Conservation (phyloP, 352 stramenopile species). For the Phytopythium vexans region DNA sequence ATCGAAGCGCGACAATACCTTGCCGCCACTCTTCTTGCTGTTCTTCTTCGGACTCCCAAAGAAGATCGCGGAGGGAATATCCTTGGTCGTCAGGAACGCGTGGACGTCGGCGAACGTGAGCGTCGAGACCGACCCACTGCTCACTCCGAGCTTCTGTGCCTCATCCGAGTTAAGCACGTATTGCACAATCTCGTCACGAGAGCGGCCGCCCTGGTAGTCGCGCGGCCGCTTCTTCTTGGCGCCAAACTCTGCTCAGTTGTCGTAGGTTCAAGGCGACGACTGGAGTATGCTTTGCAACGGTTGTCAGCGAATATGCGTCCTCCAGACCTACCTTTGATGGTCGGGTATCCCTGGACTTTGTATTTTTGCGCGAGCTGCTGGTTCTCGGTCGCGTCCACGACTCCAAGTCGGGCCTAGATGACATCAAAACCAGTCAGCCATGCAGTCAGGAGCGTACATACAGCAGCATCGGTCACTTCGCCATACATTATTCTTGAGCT, state of each 20-base stretch:
- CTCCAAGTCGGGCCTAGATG: conserved; percentile 60
- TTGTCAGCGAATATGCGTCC: neutral
- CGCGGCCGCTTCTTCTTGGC: conserved; percentile 77
- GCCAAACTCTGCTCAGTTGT: conserved; percentile 45
- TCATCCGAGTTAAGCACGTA: conserved; percentile 70
- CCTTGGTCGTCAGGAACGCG: conserved; percentile 48
- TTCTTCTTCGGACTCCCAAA: conserved; percentile 53
- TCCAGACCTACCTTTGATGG: conserved; percentile 51
- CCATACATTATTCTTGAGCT: conserved; percentile 74
- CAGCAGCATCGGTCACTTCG: too few relatives aligned
- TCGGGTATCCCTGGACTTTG: conserved; percentile 73
- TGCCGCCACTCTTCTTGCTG: conserved; percentile 36
- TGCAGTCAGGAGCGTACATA: neutral
- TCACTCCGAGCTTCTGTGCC: conserved; percentile 67
- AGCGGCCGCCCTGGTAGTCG: conserved; percentile 69
- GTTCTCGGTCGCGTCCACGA: conserved; percentile 62
- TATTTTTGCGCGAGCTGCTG: conserved; percentile 70
- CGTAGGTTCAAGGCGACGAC: neutral
- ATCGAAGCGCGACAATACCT: conserved; percentile 7
- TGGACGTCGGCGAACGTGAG: conserved; percentile 53
- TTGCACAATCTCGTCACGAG: conserved; percentile 57
- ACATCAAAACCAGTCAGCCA: conserved; percentile 5
- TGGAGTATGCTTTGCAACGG: neutral
- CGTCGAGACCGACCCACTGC: conserved; percentile 34
- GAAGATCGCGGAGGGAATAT: conserved; percentile 63